phyloP scores from a whole-genome alignment of 306 rosid species.

The Ziziphus jujuba region DNA sequence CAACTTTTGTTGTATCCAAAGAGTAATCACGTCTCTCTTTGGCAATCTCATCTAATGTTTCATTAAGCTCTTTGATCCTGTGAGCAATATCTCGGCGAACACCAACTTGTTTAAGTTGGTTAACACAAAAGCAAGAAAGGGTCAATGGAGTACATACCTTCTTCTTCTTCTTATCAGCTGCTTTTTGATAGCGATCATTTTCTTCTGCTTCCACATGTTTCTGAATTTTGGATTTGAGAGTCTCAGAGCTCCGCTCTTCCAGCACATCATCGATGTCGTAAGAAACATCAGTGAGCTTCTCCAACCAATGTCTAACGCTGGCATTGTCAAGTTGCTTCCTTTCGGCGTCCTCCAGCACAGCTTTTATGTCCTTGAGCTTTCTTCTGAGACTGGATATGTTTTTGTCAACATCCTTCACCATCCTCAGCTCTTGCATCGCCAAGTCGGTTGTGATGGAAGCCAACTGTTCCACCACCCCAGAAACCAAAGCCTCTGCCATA shows the following conservation, averaged over 20 bases:
- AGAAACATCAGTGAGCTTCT: conserved; percentile 1
- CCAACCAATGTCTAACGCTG: not conserved
- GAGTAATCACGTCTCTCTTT: not conserved
- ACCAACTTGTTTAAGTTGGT: not conserved
- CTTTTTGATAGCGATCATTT: too few relatives aligned
- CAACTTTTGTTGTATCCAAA: not conserved
- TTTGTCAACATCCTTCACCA: conserved; percentile 2
- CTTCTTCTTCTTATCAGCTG: too few relatives aligned
- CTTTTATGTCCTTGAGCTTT: not conserved
- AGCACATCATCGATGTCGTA: conserved; percentile 14
- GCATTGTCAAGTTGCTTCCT: conserved; percentile 4
- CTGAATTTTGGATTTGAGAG: not conserved
- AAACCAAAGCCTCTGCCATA: not conserved
- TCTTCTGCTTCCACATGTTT: too few relatives aligned
- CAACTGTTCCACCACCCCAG: conserved; percentile 4
- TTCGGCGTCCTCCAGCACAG: conserved; percentile 17
- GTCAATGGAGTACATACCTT: conserved; percentile 12
- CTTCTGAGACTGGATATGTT: not conserved
- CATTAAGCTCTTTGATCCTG: conserved; percentile 10
- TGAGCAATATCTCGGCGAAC: conserved; percentile 1
- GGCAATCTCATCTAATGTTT: not conserved
- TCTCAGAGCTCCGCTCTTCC: conserved; percentile 20
- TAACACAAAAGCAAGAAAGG: not conserved
- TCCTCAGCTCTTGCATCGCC: not conserved
- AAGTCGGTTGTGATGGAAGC: not conserved